Evolutionary conservation across 2,329 filamentous ascomycete genomes (phyloP).

Genomic region (Cladophialophora chaetospira): DNA sequence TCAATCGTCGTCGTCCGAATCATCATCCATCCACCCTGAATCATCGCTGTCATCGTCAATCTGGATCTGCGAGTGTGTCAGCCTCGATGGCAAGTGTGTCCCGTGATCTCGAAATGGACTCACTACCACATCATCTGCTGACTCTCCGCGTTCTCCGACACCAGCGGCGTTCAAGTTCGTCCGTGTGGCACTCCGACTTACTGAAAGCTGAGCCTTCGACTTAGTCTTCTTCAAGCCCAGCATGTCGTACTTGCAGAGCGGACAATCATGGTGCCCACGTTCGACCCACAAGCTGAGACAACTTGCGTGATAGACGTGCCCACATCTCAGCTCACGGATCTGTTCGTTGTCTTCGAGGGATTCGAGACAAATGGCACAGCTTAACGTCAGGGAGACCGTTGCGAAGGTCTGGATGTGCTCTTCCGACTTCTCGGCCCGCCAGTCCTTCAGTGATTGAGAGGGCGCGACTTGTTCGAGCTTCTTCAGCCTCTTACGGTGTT

Average conservation of each 20-base stretch:
- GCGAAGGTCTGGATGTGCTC: conserved; percentile 26
- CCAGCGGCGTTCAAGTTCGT: not conserved
- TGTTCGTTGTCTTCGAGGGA: conserved; percentile 25
- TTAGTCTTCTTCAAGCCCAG: conserved; percentile 16
- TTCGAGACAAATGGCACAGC: conserved; percentile 28
- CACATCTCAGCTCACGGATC: conserved; percentile 26
- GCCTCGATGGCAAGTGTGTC: not conserved
- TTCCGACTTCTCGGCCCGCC: conserved; percentile 23
- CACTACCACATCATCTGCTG: not conserved
- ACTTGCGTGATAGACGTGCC: conserved; percentile 24
- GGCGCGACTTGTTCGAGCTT: conserved; percentile 28
- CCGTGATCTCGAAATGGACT: not conserved
- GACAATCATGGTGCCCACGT: conserved; percentile 27
- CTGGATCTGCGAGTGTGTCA: not conserved
- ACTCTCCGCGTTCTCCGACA: not conserved
- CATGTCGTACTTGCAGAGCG: conserved; percentile 29
- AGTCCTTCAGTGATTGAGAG: conserved; percentile 18
- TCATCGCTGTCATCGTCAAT: not conserved
- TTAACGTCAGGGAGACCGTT: conserved; percentile 18
- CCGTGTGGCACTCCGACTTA: not conserved
- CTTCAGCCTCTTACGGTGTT: conserved; percentile 25
- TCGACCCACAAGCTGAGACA: conserved; percentile 30
- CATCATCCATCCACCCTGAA: not conserved
- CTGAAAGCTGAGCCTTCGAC: not conserved
- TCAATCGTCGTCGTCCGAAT: not conserved